Evolutionary conservation across 2,329 filamentous ascomycete genomes (phyloP).

Genomic region (Didymella pinodella): DNA sequence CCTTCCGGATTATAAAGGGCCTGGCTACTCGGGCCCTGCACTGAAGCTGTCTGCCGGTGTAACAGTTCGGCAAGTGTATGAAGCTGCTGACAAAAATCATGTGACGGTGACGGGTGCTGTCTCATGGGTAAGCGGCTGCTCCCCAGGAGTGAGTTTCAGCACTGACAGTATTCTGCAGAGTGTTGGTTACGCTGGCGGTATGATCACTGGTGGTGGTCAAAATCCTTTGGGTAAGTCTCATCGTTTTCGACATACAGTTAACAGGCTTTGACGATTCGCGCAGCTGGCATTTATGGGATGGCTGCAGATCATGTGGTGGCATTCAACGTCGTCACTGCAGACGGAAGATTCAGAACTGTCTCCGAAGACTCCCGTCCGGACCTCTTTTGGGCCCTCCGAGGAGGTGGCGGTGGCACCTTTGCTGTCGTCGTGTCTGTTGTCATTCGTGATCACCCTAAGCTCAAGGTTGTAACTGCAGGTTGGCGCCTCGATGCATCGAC

Average conservation of each 20-base stretch:
- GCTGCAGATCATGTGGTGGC: not conserved
- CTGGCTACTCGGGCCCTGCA: not conserved
- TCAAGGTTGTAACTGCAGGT: not conserved
- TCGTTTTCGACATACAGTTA: not conserved
- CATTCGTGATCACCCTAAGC: not conserved
- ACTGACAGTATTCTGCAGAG: not conserved
- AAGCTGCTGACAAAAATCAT: not conserved
- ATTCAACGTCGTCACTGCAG: not conserved
- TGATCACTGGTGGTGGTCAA: not conserved
- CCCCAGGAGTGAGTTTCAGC: not conserved
- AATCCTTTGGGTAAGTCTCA: not conserved
- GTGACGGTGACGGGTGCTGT: not conserved
- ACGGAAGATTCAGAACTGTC: not conserved
- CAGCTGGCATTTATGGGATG: not conserved
- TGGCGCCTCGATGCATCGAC: not conserved
- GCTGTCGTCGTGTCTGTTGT: not conserved
- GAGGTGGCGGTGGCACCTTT: not conserved
- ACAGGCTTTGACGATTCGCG: not conserved
- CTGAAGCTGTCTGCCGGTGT: not conserved
- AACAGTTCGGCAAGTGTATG: not conserved
- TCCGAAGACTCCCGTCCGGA: not conserved
- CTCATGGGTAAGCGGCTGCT: not conserved
- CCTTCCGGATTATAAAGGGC: constrained; percentile 9
- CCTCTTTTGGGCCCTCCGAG: not conserved
- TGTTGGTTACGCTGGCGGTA: not conserved